phyloP scores from a whole-genome alignment of 2,329 filamentous ascomycete genomes.

The Didymella glomerata region DNA sequence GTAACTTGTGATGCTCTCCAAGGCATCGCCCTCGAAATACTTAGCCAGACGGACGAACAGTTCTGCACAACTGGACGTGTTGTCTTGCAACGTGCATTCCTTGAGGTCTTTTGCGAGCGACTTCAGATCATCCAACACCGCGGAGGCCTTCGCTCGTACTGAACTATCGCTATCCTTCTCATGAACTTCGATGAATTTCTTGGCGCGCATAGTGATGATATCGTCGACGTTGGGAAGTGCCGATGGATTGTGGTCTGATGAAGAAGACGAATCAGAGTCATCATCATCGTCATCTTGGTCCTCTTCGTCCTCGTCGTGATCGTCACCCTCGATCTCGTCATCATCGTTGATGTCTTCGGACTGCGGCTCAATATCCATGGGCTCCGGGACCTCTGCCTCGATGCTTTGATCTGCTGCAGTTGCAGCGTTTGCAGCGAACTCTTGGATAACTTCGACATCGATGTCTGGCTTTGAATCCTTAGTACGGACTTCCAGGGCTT shows the following conservation, averaged over 20 bases:
- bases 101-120: conserved; percentile 76
- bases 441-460: conserved; percentile 36
- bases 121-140: conserved; percentile 78
- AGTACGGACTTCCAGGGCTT: conserved; percentile 38
- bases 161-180: conserved; percentile 77
- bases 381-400: conserved; percentile 60
- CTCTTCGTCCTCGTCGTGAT: conserved; percentile 62
- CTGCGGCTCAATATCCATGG: conserved; percentile 61
- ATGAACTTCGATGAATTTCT: conserved; percentile 83
- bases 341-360: conserved; percentile 60
- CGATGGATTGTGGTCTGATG: conserved; percentile 42
- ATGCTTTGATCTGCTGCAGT: conserved; percentile 45
- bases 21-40: conserved; percentile 86
- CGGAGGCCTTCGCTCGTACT: conserved; percentile 79
- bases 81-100: conserved; percentile 67
- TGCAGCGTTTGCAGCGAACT: conserved; percentile 36
- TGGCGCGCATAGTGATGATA: conserved; percentile 78
- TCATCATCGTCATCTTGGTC: conserved; percentile 68
- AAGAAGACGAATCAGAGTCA: conserved; percentile 71
- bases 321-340: conserved; percentile 62
- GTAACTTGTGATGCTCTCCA: conserved; percentile 94
- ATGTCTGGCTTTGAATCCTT: conserved; percentile 39
- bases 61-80: conserved; percentile 61
- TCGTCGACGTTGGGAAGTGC: conserved; percentile 66
- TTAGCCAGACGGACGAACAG: conserved; percentile 79